Evolutionary conservation across 2,329 filamentous ascomycete species (phyloP), one percentile per base, ranked within the genome.

Genomic region (Fusarium fujikuroi): DNA sequence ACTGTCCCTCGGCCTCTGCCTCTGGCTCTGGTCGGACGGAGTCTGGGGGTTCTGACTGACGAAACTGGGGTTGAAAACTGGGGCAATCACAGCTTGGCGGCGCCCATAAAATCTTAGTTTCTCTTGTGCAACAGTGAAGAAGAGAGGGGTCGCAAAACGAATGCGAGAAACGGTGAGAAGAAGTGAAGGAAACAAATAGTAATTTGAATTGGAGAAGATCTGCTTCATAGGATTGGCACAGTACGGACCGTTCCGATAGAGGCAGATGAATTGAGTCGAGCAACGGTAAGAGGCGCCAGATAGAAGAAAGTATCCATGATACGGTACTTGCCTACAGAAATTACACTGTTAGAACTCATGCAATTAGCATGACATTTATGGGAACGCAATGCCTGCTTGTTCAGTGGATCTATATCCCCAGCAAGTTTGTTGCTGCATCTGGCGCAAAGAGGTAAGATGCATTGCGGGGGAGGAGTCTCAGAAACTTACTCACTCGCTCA

Each of bases 41-140:
- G 46, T 34, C 30, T 61, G 63, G 54, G 66, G 66, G 32, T 39
- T 53, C 42, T 58, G 23, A 44, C 42, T 58, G 23, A 44, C 47
- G 59, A 73, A 73, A 68, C 71, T 72, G 71, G 71, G 71, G 70
- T 74, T 61, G 42, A 74, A 73, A 73, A 73, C 66, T 54, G 70
- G 71, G 71, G 71, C 70, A 60, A 18, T 47, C 37, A 47, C 37
- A 40, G 30, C 56, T 66, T 60, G 67, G 63, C 57, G 32, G 37
- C 36, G 46, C 58, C 43, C 46, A 36, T 40, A 37, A 49, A 37
- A 19, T 18, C 32, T 28, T 61, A 58, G 70, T 49, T 25, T 25
- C 25, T 50, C 19, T 58, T 25, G n/a, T 58, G 54, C 32, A 49
- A 42, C 25, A 18, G 23, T 25, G 19, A 39, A 9, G 28, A 47